Evolutionary conservation across 208 protist genomes (phyloP), one percentile per base, ranked within the genome.

Genomic region (Leishmania turanica): DNA sequence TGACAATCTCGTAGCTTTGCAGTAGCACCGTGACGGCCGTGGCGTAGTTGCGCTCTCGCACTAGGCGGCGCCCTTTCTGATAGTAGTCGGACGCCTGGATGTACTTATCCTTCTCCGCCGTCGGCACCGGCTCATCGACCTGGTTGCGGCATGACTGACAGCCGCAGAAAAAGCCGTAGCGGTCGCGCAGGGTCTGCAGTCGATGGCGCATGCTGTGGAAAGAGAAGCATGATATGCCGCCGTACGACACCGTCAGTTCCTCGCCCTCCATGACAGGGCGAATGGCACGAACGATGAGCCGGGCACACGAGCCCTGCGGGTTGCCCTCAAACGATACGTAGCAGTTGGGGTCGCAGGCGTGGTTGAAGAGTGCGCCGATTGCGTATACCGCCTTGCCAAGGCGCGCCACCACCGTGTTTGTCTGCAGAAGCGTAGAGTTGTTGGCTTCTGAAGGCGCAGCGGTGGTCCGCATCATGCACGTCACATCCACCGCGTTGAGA

Each of bases 311-410:
- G 54, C 83, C 86, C 68, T 95, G 90, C 27, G 95, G 95, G 78
- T 95, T 96, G 42, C 91, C 92, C 42, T 91, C 84, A 65, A 96
- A 93, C 45, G 93, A 93, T 15, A 90, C 47, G 85, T 90, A 94
- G 86, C 92, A 96, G 84, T 98, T 98, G 51, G 93, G 93, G 68
- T 96, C 90, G 83, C 95, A 98, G 31, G 87, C 82, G 87, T 98
- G 95, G 74, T 96, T 96, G 71, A 96, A 87, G 15, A 93, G 84
- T 6, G 92, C 70, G 24, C 85, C 87, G 37, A 89, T 62, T 27
- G 88, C 78, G 80, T 96, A 98, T 19, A 98, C 40, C 3, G 86
- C 95, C 60, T 92, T 96, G 66, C 92, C 93, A 13, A 97, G 82
- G 15, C 84, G 60, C 49, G 91, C 82, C 47, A 79, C 92, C 7